Evolutionary conservation across 1,139 yeast genomes (phyloP), one percentile per base, ranked within the genome.

Genomic region (Debaryomyces robertsiae): DNA sequence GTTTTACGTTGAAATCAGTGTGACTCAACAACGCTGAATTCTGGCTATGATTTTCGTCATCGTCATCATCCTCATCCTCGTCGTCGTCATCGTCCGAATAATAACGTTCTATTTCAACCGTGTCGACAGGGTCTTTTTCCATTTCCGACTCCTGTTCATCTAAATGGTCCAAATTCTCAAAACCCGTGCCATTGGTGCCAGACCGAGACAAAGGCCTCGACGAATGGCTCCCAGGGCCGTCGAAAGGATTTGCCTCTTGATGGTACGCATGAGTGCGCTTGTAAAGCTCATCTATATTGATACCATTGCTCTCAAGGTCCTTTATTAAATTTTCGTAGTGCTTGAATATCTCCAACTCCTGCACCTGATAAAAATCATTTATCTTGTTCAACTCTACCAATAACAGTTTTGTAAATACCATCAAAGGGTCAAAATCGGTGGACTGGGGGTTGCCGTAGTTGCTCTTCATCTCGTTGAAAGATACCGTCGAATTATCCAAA

Each of bases 351-450:
- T 76, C 79, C 15, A 58, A 55, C 53, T 79, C 84, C 43, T 77
- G 80, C 5, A 53, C 49, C 30, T 57, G 54, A 56, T 75, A 82
- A 53, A 84, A 84, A n/a, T 57, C 57, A 54, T 77, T 75, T 31
- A 85, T 73, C 53, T 82, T 82, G 28, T 55, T 53, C 44, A 81
- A 67, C 55, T 84, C 90, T 22, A 55, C 60, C 50, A 82, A 73
- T 42, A 84, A 66, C 13, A 81, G 79, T 39, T 65, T 61, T 28
- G 69, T 50, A 48, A 84, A 84, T 1, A 70, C 67, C 19, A 63
- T 67, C 36, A 75, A 68, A 2, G 84, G 80, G 49, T 78, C 81
- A 25, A 58, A 58, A 2, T 38, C 33, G 7, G 46, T 43, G 11
- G 55, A 45, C 11, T 48, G 43, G 10, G 61, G 60, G 44, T 59